A percentile compares a stretch with the other conserved stretches of the same genome.
phyloP scores from a whole-genome alignment of 352 stramenopile genomes.

The Plasmopara viticola region DNA sequence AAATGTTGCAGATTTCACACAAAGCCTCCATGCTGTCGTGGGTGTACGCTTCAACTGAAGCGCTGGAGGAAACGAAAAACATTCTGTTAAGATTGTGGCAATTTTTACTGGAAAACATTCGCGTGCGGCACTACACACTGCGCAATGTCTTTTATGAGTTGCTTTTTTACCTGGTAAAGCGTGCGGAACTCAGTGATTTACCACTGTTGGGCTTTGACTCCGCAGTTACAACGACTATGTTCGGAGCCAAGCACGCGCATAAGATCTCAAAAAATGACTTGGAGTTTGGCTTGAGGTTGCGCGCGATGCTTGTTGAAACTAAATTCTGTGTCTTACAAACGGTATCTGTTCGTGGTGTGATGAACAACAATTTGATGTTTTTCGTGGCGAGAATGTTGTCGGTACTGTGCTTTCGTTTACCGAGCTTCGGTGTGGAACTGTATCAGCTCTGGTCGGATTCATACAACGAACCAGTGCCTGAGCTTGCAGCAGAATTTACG shows the following conservation, averaged over 20 bases:
- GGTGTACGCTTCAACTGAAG: constrained; percentile 78
- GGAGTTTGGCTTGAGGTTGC: constrained; percentile 80
- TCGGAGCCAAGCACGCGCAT: constrained; percentile 65
- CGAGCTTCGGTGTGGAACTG: constrained; percentile 82
- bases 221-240: constrained; percentile 45
- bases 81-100: constrained; percentile 83
- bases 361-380: constrained; percentile 91
- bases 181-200: constrained; percentile 78
- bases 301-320: constrained; percentile 85
- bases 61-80: constrained; percentile 82
- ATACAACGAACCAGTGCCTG: constrained; percentile 68
- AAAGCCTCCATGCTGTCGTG: constrained; percentile 87
- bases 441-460: constrained; percentile 86
- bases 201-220: constrained; percentile 81
- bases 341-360: constrained; percentile 80
- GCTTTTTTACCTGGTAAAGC: constrained; percentile 86
- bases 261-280: constrained; percentile 79
- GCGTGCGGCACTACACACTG: constrained; percentile 84
- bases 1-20: constrained; percentile 86
- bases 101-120: constrained; percentile 86
- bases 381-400: constrained; percentile 85
- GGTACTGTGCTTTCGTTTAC: constrained; percentile 79
- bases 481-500: constrained; percentile 72
- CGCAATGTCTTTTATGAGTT: constrained; percentile 87
- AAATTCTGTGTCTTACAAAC: constrained; percentile 87